Evolutionary conservation across 2,329 filamentous ascomycete genomes (phyloP).

Genomic region (Botrytis cinerea): DNA sequence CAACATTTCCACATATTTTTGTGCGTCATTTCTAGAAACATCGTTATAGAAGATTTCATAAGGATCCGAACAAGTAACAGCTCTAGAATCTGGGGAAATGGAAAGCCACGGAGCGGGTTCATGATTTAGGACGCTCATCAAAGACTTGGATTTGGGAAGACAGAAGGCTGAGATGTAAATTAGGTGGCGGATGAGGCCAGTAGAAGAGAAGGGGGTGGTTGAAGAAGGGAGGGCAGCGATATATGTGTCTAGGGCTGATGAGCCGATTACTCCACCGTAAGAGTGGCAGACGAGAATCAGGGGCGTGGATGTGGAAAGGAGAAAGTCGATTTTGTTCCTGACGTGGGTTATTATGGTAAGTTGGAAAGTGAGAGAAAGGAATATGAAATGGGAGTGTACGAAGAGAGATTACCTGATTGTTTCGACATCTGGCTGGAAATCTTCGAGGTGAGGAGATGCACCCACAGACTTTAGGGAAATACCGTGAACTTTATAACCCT

Average conservation of each 20-base stretch:
- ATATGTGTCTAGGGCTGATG: constrained; percentile 43
- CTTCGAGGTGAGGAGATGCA: constrained; percentile 27
- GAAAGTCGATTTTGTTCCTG: constrained; percentile 29
- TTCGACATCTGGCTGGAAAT: constrained; percentile 43
- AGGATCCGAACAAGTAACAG: constrained; percentile 30
- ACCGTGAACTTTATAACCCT: constrained; percentile 31
- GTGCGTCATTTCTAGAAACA: constrained; percentile 35
- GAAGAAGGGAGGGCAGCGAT: background rate
- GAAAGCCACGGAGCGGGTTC: constrained; percentile 30
- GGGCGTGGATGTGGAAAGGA: constrained; percentile 45
- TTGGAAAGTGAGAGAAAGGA: background rate
- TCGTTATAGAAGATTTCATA: constrained; percentile 44
- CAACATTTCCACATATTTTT: constrained; percentile 31
- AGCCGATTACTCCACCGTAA: constrained; percentile 44
- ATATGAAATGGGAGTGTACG: background rate
- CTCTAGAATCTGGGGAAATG: constrained; percentile 6
- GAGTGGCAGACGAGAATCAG: constrained; percentile 46
- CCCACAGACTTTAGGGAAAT: constrained; percentile 30
- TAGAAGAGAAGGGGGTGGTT: background rate
- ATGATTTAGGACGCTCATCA: constrained; percentile 26
- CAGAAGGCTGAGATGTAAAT: constrained; percentile 27
- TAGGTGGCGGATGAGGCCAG: background rate
- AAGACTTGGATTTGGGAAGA: constrained; percentile 28
- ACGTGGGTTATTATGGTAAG: background rate
- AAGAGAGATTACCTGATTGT: constrained; percentile 39